Conservation (phyloP, 768 basidiomycete species). For the Mycena belliarum region DNA sequence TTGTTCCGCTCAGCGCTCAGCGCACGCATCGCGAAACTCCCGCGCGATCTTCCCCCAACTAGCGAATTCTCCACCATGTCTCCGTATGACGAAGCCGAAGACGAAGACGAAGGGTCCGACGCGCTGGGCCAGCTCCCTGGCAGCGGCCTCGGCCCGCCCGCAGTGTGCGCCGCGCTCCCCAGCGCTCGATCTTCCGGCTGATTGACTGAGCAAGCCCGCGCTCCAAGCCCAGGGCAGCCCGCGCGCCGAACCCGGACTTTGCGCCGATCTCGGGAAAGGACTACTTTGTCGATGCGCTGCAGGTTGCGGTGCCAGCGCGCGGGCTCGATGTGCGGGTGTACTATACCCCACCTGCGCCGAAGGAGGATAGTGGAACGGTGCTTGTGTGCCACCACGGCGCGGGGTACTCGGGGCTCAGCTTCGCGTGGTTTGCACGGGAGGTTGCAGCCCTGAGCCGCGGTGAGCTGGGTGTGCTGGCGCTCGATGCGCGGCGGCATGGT, state of each 20-base stretch:
- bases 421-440: constrained; percentile 89
- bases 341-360: constrained; percentile 79
- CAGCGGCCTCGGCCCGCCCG: constrained; percentile 60
- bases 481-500: constrained; percentile 92
- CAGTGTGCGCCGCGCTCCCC: constrained; percentile 43
- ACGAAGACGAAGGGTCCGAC: constrained; percentile 54
- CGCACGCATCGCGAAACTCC: too few relatives aligned
- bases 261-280: constrained; percentile 75
- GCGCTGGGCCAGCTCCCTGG: constrained; percentile 62
- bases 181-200: constrained; percentile 16
- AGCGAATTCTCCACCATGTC: too few relatives aligned
- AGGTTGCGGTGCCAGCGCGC: constrained; percentile 65
- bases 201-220: constrained; percentile 26
- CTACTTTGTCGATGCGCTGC: constrained; percentile 79
- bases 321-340: constrained; percentile 77
- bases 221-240: constrained; percentile 31
- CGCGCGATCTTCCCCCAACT: too few relatives aligned
- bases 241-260: constrained; percentile 59
- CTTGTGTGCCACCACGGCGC: constrained; percentile 96
- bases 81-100: constrained; percentile 42
- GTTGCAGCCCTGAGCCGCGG: constrained; percentile 58
- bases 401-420: constrained; percentile 87
- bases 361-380: constrained; percentile 55
- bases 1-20: too few relatives aligned
- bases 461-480: constrained; percentile 77